A percentile compares a stretch with the other conserved stretches of the same genome.
These are phyloP conservation scores for Colletotrichum lindemuthianum DNA, from an alignment of 2,329 filamentous ascomycete genomes.

Conservation along the genomic window DNA sequence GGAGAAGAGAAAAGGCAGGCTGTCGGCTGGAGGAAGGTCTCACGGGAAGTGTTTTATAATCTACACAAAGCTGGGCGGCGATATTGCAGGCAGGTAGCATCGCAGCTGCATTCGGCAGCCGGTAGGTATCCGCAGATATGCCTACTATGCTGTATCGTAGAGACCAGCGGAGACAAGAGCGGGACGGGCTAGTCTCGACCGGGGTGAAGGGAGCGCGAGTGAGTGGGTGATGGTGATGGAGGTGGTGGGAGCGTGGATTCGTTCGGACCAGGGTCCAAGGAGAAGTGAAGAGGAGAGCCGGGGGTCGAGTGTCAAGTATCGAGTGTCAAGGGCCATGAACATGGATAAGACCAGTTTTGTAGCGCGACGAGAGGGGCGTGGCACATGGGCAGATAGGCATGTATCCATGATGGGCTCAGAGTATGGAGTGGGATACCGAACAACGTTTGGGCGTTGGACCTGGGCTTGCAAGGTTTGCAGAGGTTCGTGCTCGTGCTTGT, in stretches of 20 bases:
- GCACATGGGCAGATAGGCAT: neutral
- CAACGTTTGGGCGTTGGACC: neutral
- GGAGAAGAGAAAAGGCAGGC: neutral
- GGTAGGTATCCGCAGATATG: constrained; percentile 31
- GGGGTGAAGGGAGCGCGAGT: neutral
- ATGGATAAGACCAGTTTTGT: neutral
- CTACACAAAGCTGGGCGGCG: constrained; percentile 4
- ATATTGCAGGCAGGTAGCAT: constrained; percentile 18
- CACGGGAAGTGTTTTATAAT: constrained; percentile 27
- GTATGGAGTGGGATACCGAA: too few relatives aligned
- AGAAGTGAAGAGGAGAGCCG: too few relatives aligned
- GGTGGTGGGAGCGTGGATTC: too few relatives aligned
- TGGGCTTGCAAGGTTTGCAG: neutral
- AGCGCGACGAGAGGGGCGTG: constrained; percentile 8
- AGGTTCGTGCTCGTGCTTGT: too few relatives aligned
- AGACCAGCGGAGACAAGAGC: constrained; percentile 12
- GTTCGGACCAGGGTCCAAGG: too few relatives aligned
- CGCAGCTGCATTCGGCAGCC: constrained; percentile 32
- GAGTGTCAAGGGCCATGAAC: too few relatives aligned
- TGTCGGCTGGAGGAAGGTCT: neutral
- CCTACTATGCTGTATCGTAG: too few relatives aligned
- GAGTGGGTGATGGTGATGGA: constrained; percentile 19
- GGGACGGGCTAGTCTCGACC: constrained; percentile 9
- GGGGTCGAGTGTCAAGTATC: too few relatives aligned
- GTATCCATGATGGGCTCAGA: too few relatives aligned